phyloP scores from a whole-genome alignment of 768 basidiomycete genomes.

The Neoboletus subvelutipes region DNA sequence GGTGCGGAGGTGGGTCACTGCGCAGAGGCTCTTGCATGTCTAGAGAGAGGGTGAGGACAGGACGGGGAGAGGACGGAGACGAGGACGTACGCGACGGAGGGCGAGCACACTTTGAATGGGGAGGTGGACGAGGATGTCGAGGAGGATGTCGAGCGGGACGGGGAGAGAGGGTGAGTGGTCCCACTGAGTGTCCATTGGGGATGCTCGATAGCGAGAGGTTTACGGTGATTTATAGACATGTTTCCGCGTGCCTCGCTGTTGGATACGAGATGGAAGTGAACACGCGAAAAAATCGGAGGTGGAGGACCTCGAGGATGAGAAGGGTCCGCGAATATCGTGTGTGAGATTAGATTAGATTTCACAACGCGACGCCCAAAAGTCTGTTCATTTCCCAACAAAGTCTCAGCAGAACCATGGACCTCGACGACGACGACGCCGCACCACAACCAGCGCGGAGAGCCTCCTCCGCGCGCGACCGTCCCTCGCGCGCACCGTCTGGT shows the following conservation, averaged over 20 bases:
- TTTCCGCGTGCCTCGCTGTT: not conserved
- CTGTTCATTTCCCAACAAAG: slow-evolving; percentile 1
- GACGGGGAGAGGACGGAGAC: not conserved
- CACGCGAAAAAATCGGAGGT: slow-evolving; percentile 24
- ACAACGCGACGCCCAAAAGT: no score
- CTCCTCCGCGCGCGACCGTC: slow-evolving; percentile 23
- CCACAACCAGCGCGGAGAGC: not conserved
- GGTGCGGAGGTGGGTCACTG: slow-evolving; percentile 44
- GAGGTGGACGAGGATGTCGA: slow-evolving; percentile 43
- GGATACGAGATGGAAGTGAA: not conserved
- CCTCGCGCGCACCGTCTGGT: slow-evolving; percentile 20
- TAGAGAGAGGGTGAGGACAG: slow-evolving; percentile 18
- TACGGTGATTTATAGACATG: slow-evolving; percentile 3
- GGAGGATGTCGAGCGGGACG: slow-evolving; percentile 51
- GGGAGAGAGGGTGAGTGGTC: slow-evolving; percentile 9
- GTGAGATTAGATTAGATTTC: slow-evolving; percentile 21
- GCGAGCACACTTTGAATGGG: slow-evolving; percentile 41
- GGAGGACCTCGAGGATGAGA: not conserved
- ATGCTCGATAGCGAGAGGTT: no score
- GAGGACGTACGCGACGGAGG: slow-evolving; percentile 44
- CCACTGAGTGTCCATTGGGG: slow-evolving; percentile 5
- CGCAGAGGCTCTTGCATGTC: slow-evolving; percentile 46
- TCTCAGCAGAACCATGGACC: no score
- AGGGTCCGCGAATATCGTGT: slow-evolving; percentile 23
- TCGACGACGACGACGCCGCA: slow-evolving; percentile 19